Percentiles rank a stretch among this genome's conserved stretches.
Evolutionary conservation across 2,329 filamentous ascomycete species (phyloP).

Genomic region (Aspergillus sp.): DNA sequence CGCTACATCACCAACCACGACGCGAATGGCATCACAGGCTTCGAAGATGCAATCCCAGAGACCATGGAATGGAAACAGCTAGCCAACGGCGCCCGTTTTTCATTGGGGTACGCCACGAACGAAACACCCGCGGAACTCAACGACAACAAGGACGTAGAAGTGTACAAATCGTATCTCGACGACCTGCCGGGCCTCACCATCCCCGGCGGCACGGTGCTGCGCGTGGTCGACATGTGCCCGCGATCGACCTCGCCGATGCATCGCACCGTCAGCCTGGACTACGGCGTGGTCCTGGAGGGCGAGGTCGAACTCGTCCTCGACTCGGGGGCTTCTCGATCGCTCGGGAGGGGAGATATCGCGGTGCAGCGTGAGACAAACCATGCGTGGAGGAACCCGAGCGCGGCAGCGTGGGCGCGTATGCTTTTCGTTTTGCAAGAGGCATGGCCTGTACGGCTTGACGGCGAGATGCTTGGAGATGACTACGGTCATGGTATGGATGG

Average conservation of each 20-base stretch:
- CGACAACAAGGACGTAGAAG: conserved; percentile 37
- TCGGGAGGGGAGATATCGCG: conserved; percentile 44
- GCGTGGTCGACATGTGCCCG: conserved; percentile 37
- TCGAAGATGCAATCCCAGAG: conserved; percentile 20
- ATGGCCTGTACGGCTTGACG: no score
- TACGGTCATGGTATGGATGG: no score
- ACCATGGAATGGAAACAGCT: conserved; percentile 12
- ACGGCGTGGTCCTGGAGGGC: conserved; percentile 44
- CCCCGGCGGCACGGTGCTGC: conserved; percentile 33
- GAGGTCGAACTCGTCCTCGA: conserved; percentile 42
- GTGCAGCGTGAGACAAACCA: conserved; percentile 39
- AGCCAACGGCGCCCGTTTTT: conserved; percentile 38
- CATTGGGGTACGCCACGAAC: conserved; percentile 42
- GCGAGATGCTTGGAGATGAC: no score
- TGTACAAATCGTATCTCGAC: conserved; percentile 37
- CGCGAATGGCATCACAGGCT: conserved; percentile 24
- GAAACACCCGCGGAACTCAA: conserved; percentile 40
- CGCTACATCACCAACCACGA: conserved; percentile 27
- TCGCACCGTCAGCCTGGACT: conserved; percentile 43
- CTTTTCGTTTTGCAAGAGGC: no score
- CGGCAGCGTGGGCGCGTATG: conserved; percentile 17
- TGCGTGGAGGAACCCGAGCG: conserved; percentile 28
- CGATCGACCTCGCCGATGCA: conserved; percentile 39
- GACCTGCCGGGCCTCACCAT: conserved; percentile 43
- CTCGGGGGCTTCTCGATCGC: conserved; percentile 36